These are phyloP conservation scores for Bassia scoparia DNA, from an alignment of 148 eudicot genomes.

Conservation along the genomic window DNA sequence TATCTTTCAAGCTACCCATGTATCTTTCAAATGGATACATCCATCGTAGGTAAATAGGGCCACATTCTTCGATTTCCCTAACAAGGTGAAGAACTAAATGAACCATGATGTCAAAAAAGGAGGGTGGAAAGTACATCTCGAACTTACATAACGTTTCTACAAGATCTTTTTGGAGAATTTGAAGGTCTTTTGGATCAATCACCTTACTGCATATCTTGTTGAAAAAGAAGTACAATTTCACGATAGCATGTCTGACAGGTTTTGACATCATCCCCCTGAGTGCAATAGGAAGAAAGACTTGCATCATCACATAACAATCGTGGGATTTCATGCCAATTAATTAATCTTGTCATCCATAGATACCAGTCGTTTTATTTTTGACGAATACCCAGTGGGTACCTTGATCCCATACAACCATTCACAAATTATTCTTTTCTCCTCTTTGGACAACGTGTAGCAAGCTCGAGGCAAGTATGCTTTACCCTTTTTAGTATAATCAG, in stretches of 20 bases:
- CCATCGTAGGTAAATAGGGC: background rate
- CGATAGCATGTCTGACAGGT: background rate
- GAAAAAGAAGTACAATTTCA: conserved; percentile 3
- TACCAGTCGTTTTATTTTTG: background rate
- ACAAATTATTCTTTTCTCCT: background rate
- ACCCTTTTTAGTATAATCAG: background rate
- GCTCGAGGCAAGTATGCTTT: background rate
- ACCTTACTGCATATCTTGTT: conserved; percentile 7
- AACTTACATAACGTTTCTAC: background rate
- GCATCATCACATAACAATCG: conserved; percentile 2
- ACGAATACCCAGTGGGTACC: background rate
- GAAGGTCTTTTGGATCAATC: background rate
- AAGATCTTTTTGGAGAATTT: background rate
- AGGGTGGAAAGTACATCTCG: conserved; percentile 16
- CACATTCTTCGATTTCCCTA: background rate
- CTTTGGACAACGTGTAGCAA: background rate
- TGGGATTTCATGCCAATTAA: conserved; percentile 8
- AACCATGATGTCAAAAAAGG: conserved; percentile 4
- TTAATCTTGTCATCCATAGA: background rate
- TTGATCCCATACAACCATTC: background rate
- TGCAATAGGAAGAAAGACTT: background rate
- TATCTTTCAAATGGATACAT: conserved; percentile 1
- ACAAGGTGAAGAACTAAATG: background rate
- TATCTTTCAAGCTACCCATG: background rate
- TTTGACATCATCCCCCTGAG: background rate